Evolutionary conservation across 208 protist genomes (phyloP).

Genomic region (Jaenimonas drosophilae): DNA sequence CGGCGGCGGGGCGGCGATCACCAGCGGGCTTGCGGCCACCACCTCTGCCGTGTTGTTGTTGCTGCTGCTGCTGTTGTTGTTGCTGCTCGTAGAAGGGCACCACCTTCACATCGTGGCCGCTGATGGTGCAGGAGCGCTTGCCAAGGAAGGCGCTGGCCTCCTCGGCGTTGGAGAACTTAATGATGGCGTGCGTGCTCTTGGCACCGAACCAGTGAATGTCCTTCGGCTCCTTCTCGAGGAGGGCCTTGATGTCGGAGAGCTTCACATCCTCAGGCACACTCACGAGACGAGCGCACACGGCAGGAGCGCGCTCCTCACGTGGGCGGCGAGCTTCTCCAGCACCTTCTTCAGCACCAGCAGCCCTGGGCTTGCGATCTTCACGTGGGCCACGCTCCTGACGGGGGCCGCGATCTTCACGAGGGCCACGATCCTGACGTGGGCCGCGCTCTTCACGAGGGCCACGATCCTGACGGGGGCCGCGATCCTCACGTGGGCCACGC

Average conservation of each 20-base stretch:
- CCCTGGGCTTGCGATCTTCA: conserved; percentile 3
- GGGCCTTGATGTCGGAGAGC: conserved; percentile 52
- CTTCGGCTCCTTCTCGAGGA: conserved; percentile 12
- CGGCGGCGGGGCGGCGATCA: too few relatives aligned
- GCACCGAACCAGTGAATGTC: conserved; percentile 69
- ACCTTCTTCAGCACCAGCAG: conserved; percentile 5
- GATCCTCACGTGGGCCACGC: conserved; percentile 7
- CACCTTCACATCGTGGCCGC: conserved; percentile 7
- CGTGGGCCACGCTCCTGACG: conserved; percentile 11
- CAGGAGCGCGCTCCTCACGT: conserved; percentile 14
- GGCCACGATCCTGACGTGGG: conserved; percentile 10
- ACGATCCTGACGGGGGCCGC: conserved; percentile 3
- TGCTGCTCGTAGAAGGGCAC: conserved; percentile 14
- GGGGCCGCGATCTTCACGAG: conserved; percentile 13
- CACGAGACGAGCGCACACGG: conserved; percentile 27
- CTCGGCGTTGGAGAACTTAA: conserved; percentile 19
- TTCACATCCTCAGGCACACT: conserved; percentile 52
- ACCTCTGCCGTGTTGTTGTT: neutral
- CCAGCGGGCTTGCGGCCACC: too few relatives aligned
- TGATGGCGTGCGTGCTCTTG: conserved; percentile 38
- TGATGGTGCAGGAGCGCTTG: conserved; percentile 18
- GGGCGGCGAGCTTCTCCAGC: too few relatives aligned
- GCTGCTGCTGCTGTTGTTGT: neutral
- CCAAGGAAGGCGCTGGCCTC: conserved; percentile 14
- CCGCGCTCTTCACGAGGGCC: conserved; percentile 10